Conservation (phyloP, 2,329 filamentous ascomycete genomes). For the Neurospora sp. region DNA sequence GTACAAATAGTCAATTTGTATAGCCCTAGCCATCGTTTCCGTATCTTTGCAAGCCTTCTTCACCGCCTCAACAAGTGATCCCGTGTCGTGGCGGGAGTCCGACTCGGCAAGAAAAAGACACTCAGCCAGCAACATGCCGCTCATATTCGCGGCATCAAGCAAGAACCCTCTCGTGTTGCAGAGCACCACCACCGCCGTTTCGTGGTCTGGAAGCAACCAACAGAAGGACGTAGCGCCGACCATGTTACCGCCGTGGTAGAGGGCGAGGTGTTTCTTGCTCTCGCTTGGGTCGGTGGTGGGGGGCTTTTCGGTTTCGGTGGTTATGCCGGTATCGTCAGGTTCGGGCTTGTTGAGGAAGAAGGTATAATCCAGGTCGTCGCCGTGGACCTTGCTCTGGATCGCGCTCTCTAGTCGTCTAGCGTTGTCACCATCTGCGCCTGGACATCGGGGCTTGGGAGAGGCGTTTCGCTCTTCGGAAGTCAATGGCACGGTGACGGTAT, state of each 20-base stretch:
- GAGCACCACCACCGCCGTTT: slow-evolving; percentile 5
- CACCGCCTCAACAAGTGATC: not conserved
- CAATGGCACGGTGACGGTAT: not conserved
- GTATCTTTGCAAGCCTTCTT: not conserved
- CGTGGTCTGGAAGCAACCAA: not conserved
- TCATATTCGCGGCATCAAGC: slow-evolving; percentile 7
- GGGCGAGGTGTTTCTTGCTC: slow-evolving; percentile 1
- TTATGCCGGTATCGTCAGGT: not conserved
- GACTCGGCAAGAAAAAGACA: not conserved
- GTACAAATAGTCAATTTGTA: slow-evolving; percentile 1
- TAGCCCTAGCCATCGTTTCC: not conserved
- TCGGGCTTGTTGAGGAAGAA: not conserved
- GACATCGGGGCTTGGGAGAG: slow-evolving; percentile 1
- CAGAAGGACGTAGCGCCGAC: slow-evolving; percentile 8
- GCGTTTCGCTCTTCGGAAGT: not conserved
- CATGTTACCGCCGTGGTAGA: slow-evolving; percentile 12
- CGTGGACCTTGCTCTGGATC: not conserved
- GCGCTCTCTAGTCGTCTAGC: slow-evolving; percentile 2
- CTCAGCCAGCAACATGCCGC: slow-evolving; percentile 9
- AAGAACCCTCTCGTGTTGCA: slow-evolving; percentile 8
- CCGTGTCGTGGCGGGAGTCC: not conserved
- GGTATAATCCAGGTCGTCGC: not conserved
- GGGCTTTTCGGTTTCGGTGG: not conserved
- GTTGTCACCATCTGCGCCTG: slow-evolving; percentile 11
- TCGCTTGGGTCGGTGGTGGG: not conserved